A percentile compares a stretch with the other conserved stretches of the same genome.
These are phyloP conservation scores for Schwanniomyces occidentalis DNA, from an alignment of 805 yeast genomes.

Conservation along the genomic window DNA sequence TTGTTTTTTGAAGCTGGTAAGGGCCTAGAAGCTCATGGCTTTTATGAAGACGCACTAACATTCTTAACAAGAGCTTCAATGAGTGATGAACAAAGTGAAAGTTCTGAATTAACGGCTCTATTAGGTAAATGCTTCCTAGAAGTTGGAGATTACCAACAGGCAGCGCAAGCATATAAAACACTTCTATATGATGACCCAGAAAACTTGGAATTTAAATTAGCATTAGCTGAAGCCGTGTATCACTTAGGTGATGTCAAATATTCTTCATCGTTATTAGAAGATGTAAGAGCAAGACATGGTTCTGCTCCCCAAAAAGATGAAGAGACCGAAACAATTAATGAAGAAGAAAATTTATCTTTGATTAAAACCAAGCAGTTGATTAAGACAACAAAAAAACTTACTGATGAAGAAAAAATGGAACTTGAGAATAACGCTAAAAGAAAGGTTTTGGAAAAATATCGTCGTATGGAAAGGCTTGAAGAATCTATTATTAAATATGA, in stretches of 20 bases:
- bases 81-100: slow-evolving; percentile 49
- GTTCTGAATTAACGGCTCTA: slow-evolving; percentile 53
- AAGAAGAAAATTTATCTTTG: slow-evolving; percentile 15
- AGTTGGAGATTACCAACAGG: slow-evolving; percentile 64
- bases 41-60: slow-evolving; percentile 73
- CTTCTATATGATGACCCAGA: slow-evolving; percentile 58
- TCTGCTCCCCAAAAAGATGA: slow-evolving; percentile 3
- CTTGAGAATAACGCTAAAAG: slow-evolving; percentile 59
- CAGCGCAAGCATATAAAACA: slow-evolving; percentile 57
- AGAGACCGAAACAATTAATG: slow-evolving; percentile 1
- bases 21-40: slow-evolving; percentile 65
- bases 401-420: slow-evolving; percentile 50
- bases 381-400: slow-evolving; percentile 19
- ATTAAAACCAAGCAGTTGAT: slow-evolving; percentile 13
- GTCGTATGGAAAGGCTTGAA: slow-evolving; percentile 53
- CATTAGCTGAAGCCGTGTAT: slow-evolving; percentile 79
- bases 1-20: slow-evolving; percentile 75
- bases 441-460: slow-evolving; percentile 56
- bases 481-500: slow-evolving; percentile 39
- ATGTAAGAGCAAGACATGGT: slow-evolving; percentile 40
- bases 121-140: slow-evolving; percentile 80
- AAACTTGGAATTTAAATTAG: slow-evolving; percentile 71
- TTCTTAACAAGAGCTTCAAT: slow-evolving; percentile 59
- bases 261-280: slow-evolving; percentile 55
- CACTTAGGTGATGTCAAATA: slow-evolving; percentile 59